phyloP scores from a whole-genome alignment of 805 yeast species.

The Blastobotrys attinorum region DNA sequence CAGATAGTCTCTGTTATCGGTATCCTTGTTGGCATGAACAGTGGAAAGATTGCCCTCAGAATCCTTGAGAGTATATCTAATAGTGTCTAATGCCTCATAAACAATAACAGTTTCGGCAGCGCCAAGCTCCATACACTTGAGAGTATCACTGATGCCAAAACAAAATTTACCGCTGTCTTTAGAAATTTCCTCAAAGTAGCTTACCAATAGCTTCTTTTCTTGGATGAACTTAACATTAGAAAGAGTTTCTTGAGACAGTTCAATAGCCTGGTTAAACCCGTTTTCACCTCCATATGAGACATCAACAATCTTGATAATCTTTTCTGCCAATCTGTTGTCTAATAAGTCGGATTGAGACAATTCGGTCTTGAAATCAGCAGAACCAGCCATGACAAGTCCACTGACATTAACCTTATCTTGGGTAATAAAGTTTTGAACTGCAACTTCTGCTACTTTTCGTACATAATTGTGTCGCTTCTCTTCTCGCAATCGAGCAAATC shows the following conservation, averaged over 20 bases:
- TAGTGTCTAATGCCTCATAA: slow-evolving; percentile 79
- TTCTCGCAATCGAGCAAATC: slow-evolving; percentile 98
- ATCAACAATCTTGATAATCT: slow-evolving; percentile 88
- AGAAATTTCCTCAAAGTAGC: slow-evolving; percentile 93
- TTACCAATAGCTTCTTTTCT: slow-evolving; percentile 89
- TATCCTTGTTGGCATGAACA: slow-evolving; percentile 63
- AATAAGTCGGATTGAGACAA: slow-evolving; percentile 87
- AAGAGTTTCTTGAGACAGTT: slow-evolving; percentile 91
- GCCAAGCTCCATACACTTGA: slow-evolving; percentile 94
- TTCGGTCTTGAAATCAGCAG: slow-evolving; percentile 97
- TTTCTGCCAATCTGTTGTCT: slow-evolving; percentile 79
- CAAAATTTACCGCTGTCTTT: slow-evolving; percentile 97
- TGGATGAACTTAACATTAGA: slow-evolving; percentile 96
- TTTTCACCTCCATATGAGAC: slow-evolving; percentile 99
- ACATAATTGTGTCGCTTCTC: slow-evolving; percentile 98
- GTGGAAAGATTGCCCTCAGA: slow-evolving; percentile 70
- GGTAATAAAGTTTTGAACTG: slow-evolving; percentile 95
- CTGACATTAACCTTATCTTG: slow-evolving; percentile 88
- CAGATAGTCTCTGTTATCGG: slow-evolving; percentile 67
- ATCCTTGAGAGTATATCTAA: slow-evolving; percentile 79
- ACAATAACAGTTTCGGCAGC: slow-evolving; percentile 92
- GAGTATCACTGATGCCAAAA: slow-evolving; percentile 93
- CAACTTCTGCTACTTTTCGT: slow-evolving; percentile 96
- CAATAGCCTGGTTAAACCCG: slow-evolving; percentile 99
- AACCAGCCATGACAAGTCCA: slow-evolving; percentile 95